Base-by-base conservation (phyloP, 108 stramenopile genomes). In the Tribonema minus region DNA sequence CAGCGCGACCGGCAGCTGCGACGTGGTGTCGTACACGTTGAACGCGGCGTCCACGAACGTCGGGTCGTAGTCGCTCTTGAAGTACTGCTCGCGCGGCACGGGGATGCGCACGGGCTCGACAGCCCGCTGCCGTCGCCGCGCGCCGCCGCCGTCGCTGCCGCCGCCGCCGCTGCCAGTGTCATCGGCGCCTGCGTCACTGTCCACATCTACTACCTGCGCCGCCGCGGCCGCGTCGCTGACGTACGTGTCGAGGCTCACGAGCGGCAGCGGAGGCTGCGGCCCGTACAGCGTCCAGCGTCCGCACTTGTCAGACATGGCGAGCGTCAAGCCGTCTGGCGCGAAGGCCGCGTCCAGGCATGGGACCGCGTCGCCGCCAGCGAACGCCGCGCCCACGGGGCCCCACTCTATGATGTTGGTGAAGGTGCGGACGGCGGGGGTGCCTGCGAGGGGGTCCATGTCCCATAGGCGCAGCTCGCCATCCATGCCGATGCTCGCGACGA, bases 31-130 rank as follows among this genome's bases (percentile, higher is more conserved):
- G 2, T 83, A 32, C 33, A 81, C 79, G 34, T 80, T 75, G 20
- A 79, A 77, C 60, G 36, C 4, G 32, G 32, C 67, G 70, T 85
- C 85, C 6, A 66, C 36, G 6, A 83, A 7, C 29, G 83, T 36
- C 37, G 37, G 69, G 7, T 75, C 67, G 61, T 80, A 83, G 61
- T 85, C 85, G n/a, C 76, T 60, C 20, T 69, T 70, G 76, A 85
- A 85, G 77, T 83, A 83, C 68, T 85, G 85, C 76, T 82, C 80
- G 35, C 46, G 36, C 1, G 74, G 59, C 3, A 80, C 80, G 41
- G 70, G n/a, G n/a, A n/a, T n/a, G n/a, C n/a, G n/a, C n/a, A n/a
- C n/a, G n/a, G n/a, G n/a, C n/a, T n/a, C n/a, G n/a, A n/a, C n/a
- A n/a, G n/a, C n/a, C n/a, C n/a, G n/a, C n/a, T n/a, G n/a, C n/a